Percentiles rank a stretch among this genome's conserved stretches.
phyloP scores from a whole-genome alignment of 192 early-diverging fungal genomes.

The Entomortierella parvispora region DNA sequence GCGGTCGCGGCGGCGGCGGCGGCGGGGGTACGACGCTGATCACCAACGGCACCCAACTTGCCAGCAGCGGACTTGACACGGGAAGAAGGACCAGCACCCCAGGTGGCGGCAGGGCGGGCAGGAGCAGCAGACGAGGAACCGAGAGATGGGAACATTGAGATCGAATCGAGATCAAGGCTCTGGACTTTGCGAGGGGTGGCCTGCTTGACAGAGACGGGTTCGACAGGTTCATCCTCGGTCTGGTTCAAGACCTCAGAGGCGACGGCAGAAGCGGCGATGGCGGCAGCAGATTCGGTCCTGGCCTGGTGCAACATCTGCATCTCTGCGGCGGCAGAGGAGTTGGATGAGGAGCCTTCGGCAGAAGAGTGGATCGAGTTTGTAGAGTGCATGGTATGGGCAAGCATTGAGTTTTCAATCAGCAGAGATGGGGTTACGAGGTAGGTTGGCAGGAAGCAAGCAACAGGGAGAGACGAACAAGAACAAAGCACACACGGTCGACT shows the following conservation, averaged over 20 bases:
- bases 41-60: slow-evolving; percentile 53
- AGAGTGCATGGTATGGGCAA: slow-evolving; percentile 33
- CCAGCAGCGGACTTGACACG: slow-evolving; percentile 51
- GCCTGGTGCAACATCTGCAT: slow-evolving; percentile 51
- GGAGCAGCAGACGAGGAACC: slow-evolving; percentile 59
- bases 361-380: slow-evolving; percentile 21
- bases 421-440: neutral
- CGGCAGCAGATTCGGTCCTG: slow-evolving; percentile 31
- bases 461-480: slow-evolving; percentile 6
- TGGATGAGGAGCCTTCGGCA: neutral
- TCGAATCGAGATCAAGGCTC: slow-evolving; percentile 65
- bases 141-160: slow-evolving; percentile 83
- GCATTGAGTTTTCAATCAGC: slow-evolving; percentile 9
- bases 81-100: slow-evolving; percentile 57
- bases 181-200: slow-evolving; percentile 36
- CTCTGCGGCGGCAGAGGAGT: slow-evolving; percentile 29
- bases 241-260: slow-evolving; percentile 10
- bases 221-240: neutral
- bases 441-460: neutral
- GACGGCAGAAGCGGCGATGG: slow-evolving; percentile 14
- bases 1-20: slow-evolving; percentile 55
- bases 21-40: slow-evolving; percentile 41
- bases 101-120: slow-evolving; percentile 44
- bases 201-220: slow-evolving; percentile 22
- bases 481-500: neutral